Conservation (phyloP, 2,329 filamentous ascomycete species). For the Neonectria hederae region DNA sequence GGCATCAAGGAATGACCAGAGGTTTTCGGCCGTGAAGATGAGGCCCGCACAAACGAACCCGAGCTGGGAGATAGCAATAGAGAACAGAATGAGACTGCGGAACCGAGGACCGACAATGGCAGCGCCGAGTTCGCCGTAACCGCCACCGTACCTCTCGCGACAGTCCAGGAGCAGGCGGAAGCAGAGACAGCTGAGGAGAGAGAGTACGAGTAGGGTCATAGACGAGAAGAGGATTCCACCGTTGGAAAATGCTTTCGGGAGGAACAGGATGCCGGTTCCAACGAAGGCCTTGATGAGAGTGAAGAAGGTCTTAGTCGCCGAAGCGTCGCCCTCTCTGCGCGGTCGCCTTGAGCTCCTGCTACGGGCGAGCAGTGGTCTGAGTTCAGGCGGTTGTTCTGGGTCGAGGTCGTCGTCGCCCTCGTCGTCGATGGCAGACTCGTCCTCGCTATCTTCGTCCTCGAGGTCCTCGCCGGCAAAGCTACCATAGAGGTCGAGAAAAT, state of each 20-base stretch:
- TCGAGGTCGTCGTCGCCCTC: slow-evolving; percentile 48
- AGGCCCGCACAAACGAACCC: slow-evolving; percentile 82
- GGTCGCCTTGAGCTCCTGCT: slow-evolving; percentile 60
- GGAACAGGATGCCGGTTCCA: slow-evolving; percentile 83
- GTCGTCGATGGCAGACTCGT: slow-evolving; percentile 65
- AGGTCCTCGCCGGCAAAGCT: slow-evolving; percentile 80
- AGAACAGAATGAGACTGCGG: slow-evolving; percentile 72
- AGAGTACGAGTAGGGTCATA: slow-evolving; percentile 71
- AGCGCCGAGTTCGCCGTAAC: slow-evolving; percentile 78
- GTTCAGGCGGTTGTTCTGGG: slow-evolving; percentile 63
- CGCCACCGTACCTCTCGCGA: slow-evolving; percentile 69
- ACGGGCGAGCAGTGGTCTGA: slow-evolving; percentile 63
- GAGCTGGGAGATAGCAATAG: slow-evolving; percentile 78
- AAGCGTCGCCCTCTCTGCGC: slow-evolving; percentile 66
- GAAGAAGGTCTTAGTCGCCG: slow-evolving; percentile 78
- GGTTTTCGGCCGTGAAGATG: slow-evolving; percentile 81
- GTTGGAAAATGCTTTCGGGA: slow-evolving; percentile 82
- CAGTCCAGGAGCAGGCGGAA: slow-evolving; percentile 78
- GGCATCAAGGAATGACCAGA: slow-evolving; percentile 72
- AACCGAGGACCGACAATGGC: slow-evolving; percentile 71
- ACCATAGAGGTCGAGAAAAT: slow-evolving; percentile 80
- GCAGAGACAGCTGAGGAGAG: slow-evolving; percentile 73
- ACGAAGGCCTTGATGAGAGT: slow-evolving; percentile 82
- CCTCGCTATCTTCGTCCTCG: slow-evolving; percentile 61
- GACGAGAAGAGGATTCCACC: slow-evolving; percentile 81